Evolutionary conservation across 495 filamentous ascomycete species (phyloP), one percentile per base, ranked within the genome.

Genomic region (Clavariopsis aquatica): DNA sequence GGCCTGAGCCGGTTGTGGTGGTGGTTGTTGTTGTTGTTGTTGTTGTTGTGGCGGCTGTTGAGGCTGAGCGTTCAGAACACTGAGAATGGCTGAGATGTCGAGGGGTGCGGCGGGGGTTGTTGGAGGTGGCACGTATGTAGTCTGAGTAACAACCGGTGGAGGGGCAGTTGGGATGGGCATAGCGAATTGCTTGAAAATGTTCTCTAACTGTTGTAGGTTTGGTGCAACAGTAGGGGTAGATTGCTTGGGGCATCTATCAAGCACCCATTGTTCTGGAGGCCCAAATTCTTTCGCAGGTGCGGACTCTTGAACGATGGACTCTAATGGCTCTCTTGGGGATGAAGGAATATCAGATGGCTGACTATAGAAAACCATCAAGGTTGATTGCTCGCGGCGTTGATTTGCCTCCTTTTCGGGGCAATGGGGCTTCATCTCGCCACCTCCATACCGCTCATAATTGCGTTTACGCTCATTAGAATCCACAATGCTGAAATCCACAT

Each of bases 281-380:
- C 85, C 85, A 66, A 87, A 87, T 4, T 71, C 77, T 19, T 59
- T 57, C 49, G 82, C 78, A 4, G 55, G 62, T 0, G 26, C 31
- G 4, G 76, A 69, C 12, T 75, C 70, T 22, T 75, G 78, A 17
- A 74, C 54, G 41, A 64, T 65, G 9, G 69, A 71, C 41, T 82
- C 75, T 15, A 80, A 73, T 2, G 92, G 91, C 55, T 95, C 93
- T 58, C 87, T 84, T 1, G 93, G 89, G 0, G 87, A 85, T 0
- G 85, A 78, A 4, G 93, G 93, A 62, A 95, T 87, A 69, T 96
- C 92, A 7, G 82, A 82, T 34, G 77, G 74, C 55, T 85, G 85
- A 1, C 87, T 83, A 70, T 96, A 94, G 62, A 92, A 84, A 5
- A 87, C 89, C 85, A 95, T 91, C 31, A 96, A 82, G 24, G 89